phyloP scores from a whole-genome alignment of 768 basidiomycete species.

The Naematelia encephala region DNA sequence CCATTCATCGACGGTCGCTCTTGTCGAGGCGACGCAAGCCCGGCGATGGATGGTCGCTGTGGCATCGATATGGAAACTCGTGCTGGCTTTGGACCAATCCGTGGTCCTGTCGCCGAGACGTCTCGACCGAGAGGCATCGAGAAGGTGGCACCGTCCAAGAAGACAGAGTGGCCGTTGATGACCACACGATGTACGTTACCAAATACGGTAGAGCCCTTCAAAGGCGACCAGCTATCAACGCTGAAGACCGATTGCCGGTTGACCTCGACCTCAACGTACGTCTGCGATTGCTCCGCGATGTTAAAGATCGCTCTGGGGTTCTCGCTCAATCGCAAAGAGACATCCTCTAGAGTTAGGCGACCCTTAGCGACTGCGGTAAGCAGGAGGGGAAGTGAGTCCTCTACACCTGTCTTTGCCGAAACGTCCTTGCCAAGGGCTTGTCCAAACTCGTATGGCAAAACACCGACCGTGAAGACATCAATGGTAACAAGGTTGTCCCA shows the following conservation, averaged over 20 bases:
- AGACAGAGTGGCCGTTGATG: conserved; percentile 80
- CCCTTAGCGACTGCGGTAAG: conserved; percentile 79
- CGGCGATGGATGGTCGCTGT: conserved; percentile 32
- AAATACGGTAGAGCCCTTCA: conserved; percentile 61
- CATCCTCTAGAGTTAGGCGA: conserved; percentile 74
- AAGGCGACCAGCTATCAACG: conserved; percentile 72
- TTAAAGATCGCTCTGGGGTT: conserved; percentile 91
- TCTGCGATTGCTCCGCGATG: conserved; percentile 77
- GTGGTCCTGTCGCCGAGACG: conserved; percentile 43
- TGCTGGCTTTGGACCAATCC: conserved; percentile 37
- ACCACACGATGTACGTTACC: conserved; percentile 88
- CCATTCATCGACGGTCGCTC: conserved; percentile 10
- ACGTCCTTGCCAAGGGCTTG: conserved; percentile 60
- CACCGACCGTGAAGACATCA: conserved; percentile 86
- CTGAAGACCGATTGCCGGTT: conserved; percentile 66
- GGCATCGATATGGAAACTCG: conserved; percentile 49
- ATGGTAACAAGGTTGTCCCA: conserved; percentile 81
- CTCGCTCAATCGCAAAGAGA: conserved; percentile 78
- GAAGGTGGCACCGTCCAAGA: conserved; percentile 72
- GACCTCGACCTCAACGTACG: conserved; percentile 87
- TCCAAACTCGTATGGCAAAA: conserved; percentile 74
- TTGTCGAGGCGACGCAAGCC: conserved; percentile 23
- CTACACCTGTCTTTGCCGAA: conserved; percentile 72
- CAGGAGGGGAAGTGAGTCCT: conserved; percentile 81
- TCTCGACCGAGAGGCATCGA: conserved; percentile 56